Evolutionary conservation across 345 rosid genomes (phyloP).

Genomic region (Rhizophora apiculata): DNA sequence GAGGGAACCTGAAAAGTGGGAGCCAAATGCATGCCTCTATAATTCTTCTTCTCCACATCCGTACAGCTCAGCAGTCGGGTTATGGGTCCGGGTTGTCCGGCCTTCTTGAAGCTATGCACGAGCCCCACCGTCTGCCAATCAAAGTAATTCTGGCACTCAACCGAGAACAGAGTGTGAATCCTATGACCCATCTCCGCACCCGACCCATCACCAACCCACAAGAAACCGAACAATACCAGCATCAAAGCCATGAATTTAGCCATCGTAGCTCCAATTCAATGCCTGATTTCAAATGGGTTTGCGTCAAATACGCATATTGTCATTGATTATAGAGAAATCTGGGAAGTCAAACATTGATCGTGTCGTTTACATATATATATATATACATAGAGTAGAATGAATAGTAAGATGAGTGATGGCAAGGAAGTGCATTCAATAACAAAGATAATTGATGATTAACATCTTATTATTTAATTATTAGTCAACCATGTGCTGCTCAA

Average conservation of each 20-base stretch:
- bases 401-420: neutral
- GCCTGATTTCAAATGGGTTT: conserved; percentile 33
- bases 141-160: conserved; percentile 91
- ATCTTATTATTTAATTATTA: neutral
- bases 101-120: conserved; percentile 83
- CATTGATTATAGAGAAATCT: conserved; percentile 18
- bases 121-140: conserved; percentile 99
- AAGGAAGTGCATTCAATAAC: neutral
- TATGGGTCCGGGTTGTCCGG: conserved; percentile 86
- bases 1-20: conserved; percentile 88
- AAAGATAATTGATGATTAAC: neutral
- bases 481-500: neutral
- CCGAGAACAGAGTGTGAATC: conserved; percentile 95
- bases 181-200: conserved; percentile 41
- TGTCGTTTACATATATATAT: neutral
- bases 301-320: conserved; percentile 32
- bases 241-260: conserved; percentile 27
- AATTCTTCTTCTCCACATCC: conserved; percentile 70
- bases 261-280: conserved; percentile 37
- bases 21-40: conserved; percentile 84
- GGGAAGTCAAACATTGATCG: conserved; percentile 39
- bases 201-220: conserved; percentile 28
- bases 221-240: conserved; percentile 10
- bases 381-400: no score
- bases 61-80: conserved; percentile 94